Evolutionary conservation across 108 stramenopile genomes (phyloP), one percentile per base, ranked within the genome.

Genomic region (Cyclostephanos tholiformis): DNA sequence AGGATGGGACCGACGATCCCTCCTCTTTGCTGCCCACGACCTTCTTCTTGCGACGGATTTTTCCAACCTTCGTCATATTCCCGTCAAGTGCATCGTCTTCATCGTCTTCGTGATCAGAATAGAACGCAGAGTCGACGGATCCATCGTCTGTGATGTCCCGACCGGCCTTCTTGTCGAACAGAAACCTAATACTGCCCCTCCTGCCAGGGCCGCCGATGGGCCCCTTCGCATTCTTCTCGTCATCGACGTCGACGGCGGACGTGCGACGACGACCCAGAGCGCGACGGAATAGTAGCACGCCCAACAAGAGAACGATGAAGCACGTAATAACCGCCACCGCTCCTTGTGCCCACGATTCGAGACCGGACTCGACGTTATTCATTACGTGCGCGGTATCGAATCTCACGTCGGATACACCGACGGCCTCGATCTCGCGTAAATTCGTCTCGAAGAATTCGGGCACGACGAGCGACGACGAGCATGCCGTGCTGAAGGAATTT

Each of bases 81-180:
- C 32, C 32, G 4, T 72, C 35, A 16, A 16, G 27, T 17, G 46
- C 39, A 30, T 46, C 39, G 30, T 35, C 32, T 48, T 35, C 65
- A 22, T 60, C 58, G 13, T 75, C 66, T 16, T 43, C 55, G 16
- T 67, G 32, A 32, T 32, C 74, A 8, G 74, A 75, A 35, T 75
- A 75, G 22, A 75, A 75, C 0, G 74, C 74, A 26, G 74, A 75
- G 49, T 75, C 74, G 17, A 75, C 74, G 36, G 74, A 75, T 14
- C 58, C 74, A 52, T 75, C 74, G 59, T 75, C 74, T 4, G 32
- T 4, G 32, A 32, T 4, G 32, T 32, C 32, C 32, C 32, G 2
- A 5, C 74, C 74, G 23, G 56, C 74, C n/a, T 23, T 10, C 48
- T 71, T 58, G 2, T 58, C 70, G 35, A 71, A 71, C 10, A 65